Conservation (phyloP, 2,329 filamentous ascomycete species). For the Epichloe uncinata region DNA sequence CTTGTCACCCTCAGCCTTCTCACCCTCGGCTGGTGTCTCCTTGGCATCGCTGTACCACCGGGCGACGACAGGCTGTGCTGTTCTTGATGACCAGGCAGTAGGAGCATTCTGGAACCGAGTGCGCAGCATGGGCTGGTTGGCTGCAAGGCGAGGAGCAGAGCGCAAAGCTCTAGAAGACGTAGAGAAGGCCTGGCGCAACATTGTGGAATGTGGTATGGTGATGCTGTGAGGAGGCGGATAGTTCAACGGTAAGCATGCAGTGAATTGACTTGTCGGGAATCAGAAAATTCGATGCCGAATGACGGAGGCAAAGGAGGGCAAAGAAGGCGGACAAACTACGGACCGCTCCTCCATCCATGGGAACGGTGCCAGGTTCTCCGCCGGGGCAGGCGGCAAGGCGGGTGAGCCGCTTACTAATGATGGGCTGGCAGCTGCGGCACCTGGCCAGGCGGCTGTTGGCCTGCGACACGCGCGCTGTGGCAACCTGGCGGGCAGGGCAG, state of each 20-base stretch:
- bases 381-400: too few relatives aligned
- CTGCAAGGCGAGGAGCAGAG: constrained; percentile 24
- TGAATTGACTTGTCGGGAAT: background rate
- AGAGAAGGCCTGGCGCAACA: constrained; percentile 34
- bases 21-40: constrained; percentile 16
- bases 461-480: constrained; percentile 17
- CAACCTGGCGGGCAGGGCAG: constrained; percentile 22
- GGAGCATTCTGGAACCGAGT: constrained; percentile 25
- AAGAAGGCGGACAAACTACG: constrained; percentile 20
- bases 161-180: constrained; percentile 31
- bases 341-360: constrained; percentile 8
- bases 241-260: constrained; percentile 6
- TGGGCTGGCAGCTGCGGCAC: background rate
- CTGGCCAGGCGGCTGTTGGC: too few relatives aligned
- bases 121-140: constrained; percentile 22
- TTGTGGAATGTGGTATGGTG: constrained; percentile 14
- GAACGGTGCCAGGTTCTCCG: too few relatives aligned
- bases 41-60: constrained; percentile 39
- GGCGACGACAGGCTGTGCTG: constrained; percentile 20
- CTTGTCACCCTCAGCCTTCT: constrained; percentile 15
- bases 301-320: constrained; percentile 5
- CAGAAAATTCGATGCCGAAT: constrained; percentile 17
- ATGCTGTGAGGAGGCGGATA: constrained; percentile 6
- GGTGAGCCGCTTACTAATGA: too few relatives aligned
- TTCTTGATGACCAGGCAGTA: constrained; percentile 23